phyloP scores from a whole-genome alignment of 176 grass and related monocot genomes.

The Oryza meridionalis region DNA sequence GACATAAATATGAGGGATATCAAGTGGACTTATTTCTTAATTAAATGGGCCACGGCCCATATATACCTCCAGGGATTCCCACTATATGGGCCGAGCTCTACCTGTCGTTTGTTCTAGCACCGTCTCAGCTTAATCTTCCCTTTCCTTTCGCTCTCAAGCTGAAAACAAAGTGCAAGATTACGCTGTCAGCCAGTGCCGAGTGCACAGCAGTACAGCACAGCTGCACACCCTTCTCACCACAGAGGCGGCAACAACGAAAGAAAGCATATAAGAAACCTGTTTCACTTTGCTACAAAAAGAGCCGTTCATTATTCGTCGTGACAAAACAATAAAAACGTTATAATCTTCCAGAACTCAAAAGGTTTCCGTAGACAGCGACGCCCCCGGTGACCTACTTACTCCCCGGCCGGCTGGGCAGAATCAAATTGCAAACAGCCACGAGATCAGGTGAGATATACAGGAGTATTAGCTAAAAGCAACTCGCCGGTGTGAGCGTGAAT shows the following conservation, averaged over 20 bases:
- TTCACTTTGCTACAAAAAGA: background rate
- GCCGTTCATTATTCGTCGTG: background rate
- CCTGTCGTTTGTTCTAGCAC: too few species aligned
- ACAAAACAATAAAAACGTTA: constrained; percentile 9
- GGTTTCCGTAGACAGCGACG: constrained; percentile 16
- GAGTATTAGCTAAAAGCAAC: background rate
- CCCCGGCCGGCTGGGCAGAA: background rate
- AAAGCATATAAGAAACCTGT: background rate
- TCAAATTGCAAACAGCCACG: background rate
- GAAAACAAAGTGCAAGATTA: background rate
- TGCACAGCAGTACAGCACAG: background rate
- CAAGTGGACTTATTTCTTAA: too few species aligned
- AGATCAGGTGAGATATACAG: background rate
- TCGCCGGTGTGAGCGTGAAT: background rate
- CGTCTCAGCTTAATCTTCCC: too few species aligned
- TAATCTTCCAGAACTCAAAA: background rate
- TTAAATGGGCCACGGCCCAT: too few species aligned
- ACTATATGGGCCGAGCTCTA: too few species aligned
- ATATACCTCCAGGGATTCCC: too few species aligned
- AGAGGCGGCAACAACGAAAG: background rate
- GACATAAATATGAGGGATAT: too few species aligned
- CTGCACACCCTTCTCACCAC: background rate
- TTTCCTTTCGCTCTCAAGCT: background rate
- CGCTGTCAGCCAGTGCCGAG: background rate
- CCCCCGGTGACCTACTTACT: background rate